Percentiles rank a stretch among this genome's conserved stretches.
Conservation (phyloP, 2,329 filamentous ascomycete species). For the Teratosphaeria destructans region DNA sequence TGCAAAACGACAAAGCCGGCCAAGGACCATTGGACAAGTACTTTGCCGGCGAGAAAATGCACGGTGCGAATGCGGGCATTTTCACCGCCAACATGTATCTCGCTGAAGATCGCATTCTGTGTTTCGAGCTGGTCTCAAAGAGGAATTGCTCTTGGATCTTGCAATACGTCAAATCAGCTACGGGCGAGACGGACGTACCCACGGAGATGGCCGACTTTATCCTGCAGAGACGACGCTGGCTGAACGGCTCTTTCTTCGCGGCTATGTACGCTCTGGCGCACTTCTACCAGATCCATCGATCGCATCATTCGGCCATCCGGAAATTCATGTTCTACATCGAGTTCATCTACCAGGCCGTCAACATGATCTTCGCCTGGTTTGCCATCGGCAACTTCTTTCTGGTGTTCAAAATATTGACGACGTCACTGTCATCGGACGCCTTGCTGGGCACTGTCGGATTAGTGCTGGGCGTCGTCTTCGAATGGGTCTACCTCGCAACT, state of each 20-base stretch:
- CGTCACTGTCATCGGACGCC: conserved; percentile 59
- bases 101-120: conserved; percentile 95
- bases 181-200: conserved; percentile 92
- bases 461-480: conserved; percentile 79
- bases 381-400: conserved; percentile 97
- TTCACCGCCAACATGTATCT: conserved; percentile 99
- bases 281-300: conserved; percentile 92
- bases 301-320: conserved; percentile 74
- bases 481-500: conserved; percentile 89
- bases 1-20: conserved; percentile 94
- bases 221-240: conserved; percentile 87
- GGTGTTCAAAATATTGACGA: conserved; percentile 93
- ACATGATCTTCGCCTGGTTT: conserved; percentile 99
- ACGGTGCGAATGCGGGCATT: conserved; percentile 83
- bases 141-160: conserved; percentile 95
- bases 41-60: conserved; percentile 92
- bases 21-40: conserved; percentile 92
- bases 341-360: conserved; percentile 87
- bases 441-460: conserved; percentile 69
- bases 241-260: conserved; percentile 97
- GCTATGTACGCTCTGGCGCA: conserved; percentile 91
- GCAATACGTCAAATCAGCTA: conserved; percentile 96
- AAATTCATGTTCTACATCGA: conserved; percentile 88
- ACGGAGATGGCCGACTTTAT: conserved; percentile 91
- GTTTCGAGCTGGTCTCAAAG: conserved; percentile 96